A percentile compares a stretch with the other conserved stretches of the same genome.
Conservation (phyloP, 331 rosid genomes). For the Malus hybrid region DNA sequence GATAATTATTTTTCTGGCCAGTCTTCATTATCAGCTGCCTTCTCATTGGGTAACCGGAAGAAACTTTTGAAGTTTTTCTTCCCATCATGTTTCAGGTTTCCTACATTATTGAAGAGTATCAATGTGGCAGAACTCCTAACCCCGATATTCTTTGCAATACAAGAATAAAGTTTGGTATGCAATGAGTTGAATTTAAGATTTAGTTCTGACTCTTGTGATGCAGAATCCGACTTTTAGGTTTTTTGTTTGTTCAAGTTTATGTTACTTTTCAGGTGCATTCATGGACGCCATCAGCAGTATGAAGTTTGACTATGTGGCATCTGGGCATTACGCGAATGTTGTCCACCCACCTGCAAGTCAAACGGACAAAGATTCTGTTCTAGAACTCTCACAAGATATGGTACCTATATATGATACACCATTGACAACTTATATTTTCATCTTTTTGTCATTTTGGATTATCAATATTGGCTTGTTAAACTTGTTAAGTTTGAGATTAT, state of each 20-base stretch:
- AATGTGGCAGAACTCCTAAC: constrained; percentile 89
- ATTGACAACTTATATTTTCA: background rate
- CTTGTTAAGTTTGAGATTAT: background rate
- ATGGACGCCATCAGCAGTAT: constrained; percentile 71
- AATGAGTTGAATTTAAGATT: background rate
- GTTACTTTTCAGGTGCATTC: constrained; percentile 67
- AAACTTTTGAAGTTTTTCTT: background rate
- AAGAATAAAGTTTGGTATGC: constrained; percentile 87
- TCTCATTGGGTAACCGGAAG: constrained; percentile 5
- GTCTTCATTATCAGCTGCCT: background rate
- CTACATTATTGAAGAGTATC: constrained; percentile 79
- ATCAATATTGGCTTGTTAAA: background rate
- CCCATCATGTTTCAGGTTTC: constrained; percentile 51
- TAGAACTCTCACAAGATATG: constrained; percentile 77
- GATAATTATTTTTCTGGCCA: background rate
- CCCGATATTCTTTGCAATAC: constrained; percentile 97
- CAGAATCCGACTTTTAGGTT: background rate
- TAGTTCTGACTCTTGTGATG: background rate
- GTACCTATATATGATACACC: constrained; percentile 30
- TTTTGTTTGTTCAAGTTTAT: background rate
- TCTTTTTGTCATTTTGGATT: background rate
- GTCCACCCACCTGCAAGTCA: constrained; percentile 47
- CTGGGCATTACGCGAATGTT: constrained; percentile 93
- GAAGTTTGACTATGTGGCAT: constrained; percentile 85
- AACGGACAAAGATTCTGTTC: constrained; percentile 36